Evolutionary conservation across 805 yeast species (phyloP), one percentile per base, ranked within the genome.

Genomic region (Candida dajiaensis): DNA sequence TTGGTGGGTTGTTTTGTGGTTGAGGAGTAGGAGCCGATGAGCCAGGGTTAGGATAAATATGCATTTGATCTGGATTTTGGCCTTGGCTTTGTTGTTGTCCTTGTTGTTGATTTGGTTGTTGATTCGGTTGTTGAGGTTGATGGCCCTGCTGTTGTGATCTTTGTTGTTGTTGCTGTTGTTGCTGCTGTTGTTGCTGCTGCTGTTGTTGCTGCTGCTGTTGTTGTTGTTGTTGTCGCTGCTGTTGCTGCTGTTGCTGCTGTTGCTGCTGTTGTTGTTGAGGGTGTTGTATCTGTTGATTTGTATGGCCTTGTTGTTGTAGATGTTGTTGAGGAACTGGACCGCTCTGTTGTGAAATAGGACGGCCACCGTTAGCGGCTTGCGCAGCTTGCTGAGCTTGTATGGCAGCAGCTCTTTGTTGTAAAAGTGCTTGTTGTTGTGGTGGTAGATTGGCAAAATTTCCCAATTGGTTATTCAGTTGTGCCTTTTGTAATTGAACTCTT

Each of bases 401-500:
- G 10, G 36, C 36, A 33, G 36, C 36, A 33, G 36, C 29, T 20
- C 29, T 23, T 12, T 21, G 20, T 29, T 47, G 51, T 7, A 48
- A 12, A 11, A 45, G 3, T 5, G 44, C 45, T 18, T 51, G 54
- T 36, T 51, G 56, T 39, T 50, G 54, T 43, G 45, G 51, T 1
- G 43, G 49, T 10, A 42, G 3, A 21, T 43, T 43, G 25, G 33
- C 35, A 36, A 38, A 39, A 23, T 31, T 40, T 15, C 26, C 41
- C 10, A 41, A 38, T 25, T 56, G 63, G 23, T 45, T 50, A 42
- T 49, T 50, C 21, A 58, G 19, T 35, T 56, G 59, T 2, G 51
- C 48, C 39, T 57, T 56, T 20, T 57, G 62, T 15, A 58, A 21
- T 18, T 58, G 61, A 4, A 52, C 56, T 20, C 59, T 25, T 23